These are phyloP conservation scores for Simmondsia chinensis DNA, from an alignment of 148 eudicot species.

Conservation along the genomic window DNA sequence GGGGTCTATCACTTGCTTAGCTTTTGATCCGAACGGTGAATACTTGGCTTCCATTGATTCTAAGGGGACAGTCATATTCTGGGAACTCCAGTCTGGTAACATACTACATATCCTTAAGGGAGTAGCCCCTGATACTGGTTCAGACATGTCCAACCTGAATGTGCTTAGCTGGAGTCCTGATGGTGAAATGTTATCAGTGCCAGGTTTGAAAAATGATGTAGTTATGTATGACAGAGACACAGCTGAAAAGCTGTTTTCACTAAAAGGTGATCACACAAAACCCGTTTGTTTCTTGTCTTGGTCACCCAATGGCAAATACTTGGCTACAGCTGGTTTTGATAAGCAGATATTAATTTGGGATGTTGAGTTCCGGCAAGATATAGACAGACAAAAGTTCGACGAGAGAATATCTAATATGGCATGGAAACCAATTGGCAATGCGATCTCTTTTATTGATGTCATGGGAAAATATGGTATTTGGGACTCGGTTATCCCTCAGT, in stretches of 20 bases:
- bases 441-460: constrained; percentile 84
- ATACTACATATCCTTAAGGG: constrained; percentile 55
- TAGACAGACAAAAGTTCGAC: constrained; percentile 86
- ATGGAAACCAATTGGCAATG: constrained; percentile 94
- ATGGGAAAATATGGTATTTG: constrained; percentile 92
- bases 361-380: constrained; percentile 63
- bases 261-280: constrained; percentile 80
- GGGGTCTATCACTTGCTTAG: constrained; percentile 71
- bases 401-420: constrained; percentile 73
- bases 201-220: constrained; percentile 89
- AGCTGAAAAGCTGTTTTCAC: constrained; percentile 63
- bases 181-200: constrained; percentile 71
- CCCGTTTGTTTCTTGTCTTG: constrained; percentile 78
- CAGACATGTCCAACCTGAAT: constrained; percentile 47
- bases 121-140: constrained; percentile 61
- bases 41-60: constrained; percentile 90
- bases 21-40: constrained; percentile 91
- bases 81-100: constrained; percentile 85
- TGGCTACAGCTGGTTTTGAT: constrained; percentile 89
- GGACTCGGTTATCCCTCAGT: constrained; percentile 79
- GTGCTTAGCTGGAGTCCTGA: constrained; percentile 92
- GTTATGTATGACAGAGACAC: constrained; percentile 98
- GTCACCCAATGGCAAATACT: constrained; percentile 97
- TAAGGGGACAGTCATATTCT: constrained; percentile 64
- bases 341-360: constrained; percentile 92